Conservation (phyloP, 257 asterid species). For the Vinca minor region DNA sequence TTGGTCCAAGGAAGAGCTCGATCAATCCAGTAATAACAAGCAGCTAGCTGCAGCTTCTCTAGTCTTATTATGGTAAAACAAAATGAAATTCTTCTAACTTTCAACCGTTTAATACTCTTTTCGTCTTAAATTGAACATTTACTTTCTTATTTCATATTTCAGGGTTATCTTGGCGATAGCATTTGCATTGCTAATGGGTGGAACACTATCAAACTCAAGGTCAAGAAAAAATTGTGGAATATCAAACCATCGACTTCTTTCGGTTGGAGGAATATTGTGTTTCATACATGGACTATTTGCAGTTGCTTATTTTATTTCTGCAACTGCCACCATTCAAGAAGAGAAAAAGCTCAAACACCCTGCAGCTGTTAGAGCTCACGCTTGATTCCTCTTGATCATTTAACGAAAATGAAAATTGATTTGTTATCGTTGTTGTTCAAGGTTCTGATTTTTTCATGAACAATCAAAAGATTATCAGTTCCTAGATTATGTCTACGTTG, state of each 20-base stretch:
- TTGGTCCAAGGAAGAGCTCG: constrained; percentile 61
- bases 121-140: too few relatives aligned
- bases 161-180: constrained; percentile 49
- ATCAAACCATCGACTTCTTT: constrained; percentile 38
- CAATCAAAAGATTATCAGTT: neutral
- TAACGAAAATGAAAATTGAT: neutral
- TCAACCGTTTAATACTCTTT: too few relatives aligned
- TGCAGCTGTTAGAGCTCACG: constrained; percentile 7
- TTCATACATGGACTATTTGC: constrained; percentile 60
- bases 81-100: too few relatives aligned
- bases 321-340: constrained; percentile 37
- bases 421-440: neutral
- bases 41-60: constrained; percentile 73
- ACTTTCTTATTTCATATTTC: too few relatives aligned
- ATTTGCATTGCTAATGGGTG: constrained; percentile 43
- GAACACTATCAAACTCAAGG: constrained; percentile 33
- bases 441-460: neutral
- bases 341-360: constrained; percentile 32
- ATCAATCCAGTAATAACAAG: constrained; percentile 52
- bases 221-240: constrained; percentile 53
- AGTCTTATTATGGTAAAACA: constrained; percentile 69
- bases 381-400: neutral
- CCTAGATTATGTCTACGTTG: neutral
- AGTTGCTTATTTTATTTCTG: constrained; percentile 44
- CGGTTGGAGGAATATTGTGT: constrained; percentile 57